phyloP scores from a whole-genome alignment of 129 eudicot genomes.

The Cynara cardunculus region DNA sequence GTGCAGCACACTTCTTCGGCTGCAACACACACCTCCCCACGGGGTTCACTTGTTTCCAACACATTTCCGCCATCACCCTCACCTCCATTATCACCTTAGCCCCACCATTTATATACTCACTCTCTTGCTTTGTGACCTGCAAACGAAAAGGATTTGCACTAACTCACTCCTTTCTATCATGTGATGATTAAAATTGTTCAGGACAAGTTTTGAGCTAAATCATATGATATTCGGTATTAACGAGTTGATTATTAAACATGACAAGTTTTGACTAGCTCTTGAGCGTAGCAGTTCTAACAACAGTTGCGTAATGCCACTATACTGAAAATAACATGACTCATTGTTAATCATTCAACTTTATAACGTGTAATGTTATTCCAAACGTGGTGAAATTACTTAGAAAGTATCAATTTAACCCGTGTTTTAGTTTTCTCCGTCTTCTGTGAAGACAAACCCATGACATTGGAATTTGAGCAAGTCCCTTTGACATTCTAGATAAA shows the following conservation, averaged over 20 bases:
- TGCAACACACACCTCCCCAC: constrained; percentile 16
- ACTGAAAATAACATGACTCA: background rate
- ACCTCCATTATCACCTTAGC: background rate
- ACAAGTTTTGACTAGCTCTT: no score
- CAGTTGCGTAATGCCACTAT: background rate
- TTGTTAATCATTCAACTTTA: background rate
- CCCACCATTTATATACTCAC: constrained; percentile 14
- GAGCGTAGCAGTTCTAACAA: no score
- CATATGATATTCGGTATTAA: no score
- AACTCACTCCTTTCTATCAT: background rate
- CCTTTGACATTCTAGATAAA: background rate
- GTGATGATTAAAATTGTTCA: no score
- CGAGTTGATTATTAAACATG: no score
- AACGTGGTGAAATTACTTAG: background rate
- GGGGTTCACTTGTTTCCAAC: constrained; percentile 21
- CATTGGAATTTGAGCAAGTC: background rate
- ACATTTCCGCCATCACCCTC: constrained; percentile 24
- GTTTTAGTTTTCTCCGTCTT: background rate
- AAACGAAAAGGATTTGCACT: background rate
- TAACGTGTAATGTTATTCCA: background rate
- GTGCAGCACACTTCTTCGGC: constrained; percentile 33
- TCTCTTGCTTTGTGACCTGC: background rate
- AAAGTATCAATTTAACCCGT: background rate
- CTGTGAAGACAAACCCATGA: background rate
- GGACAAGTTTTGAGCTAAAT: no score